These are phyloP conservation scores for Podila horticola DNA, from an alignment of 192 early-diverging fungal species.

Conservation along the genomic window DNA sequence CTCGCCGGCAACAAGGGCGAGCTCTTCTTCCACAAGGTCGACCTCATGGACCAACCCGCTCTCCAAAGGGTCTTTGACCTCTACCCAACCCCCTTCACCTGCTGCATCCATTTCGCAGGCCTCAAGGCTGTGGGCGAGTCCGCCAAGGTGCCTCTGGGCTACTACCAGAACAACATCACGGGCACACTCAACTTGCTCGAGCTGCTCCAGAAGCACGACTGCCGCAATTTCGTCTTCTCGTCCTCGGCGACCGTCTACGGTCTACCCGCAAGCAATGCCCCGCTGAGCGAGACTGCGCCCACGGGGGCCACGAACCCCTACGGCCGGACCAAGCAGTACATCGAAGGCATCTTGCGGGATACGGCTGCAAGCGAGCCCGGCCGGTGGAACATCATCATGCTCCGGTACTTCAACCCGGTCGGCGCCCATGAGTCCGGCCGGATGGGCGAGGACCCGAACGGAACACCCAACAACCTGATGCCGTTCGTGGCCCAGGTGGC, in stretches of 20 bases:
- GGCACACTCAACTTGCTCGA: constrained; percentile 87
- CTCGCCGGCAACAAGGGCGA: constrained; percentile 47
- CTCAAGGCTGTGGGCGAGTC: constrained; percentile 87
- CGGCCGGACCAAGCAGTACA: constrained; percentile 89
- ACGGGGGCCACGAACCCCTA: constrained; percentile 87
- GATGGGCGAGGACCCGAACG: constrained; percentile 93
- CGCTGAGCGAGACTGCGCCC: constrained; percentile 66
- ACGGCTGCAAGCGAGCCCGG: constrained; percentile 41
- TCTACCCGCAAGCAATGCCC: constrained; percentile 33
- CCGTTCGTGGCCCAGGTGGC: constrained; percentile 93
- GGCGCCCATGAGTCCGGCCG: constrained; percentile 93
- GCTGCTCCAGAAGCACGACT: constrained; percentile 78
- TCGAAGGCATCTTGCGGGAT: constrained; percentile 82
- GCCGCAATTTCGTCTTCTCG: constrained; percentile 92
- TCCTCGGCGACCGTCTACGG: constrained; percentile 93
- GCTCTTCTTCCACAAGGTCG: constrained; percentile 53
- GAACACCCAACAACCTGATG: constrained; percentile 93
- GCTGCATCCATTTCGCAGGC: constrained; percentile 85
- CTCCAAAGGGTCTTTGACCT: constrained; percentile 51
- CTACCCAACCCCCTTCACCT: constrained; percentile 28
- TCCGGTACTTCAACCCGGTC: constrained; percentile 97
- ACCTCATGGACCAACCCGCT: constrained; percentile 50
- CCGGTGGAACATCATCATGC: constrained; percentile 65
- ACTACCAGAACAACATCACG: constrained; percentile 94
- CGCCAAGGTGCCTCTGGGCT: constrained; percentile 78